Base-by-base conservation (phyloP, 768 basidiomycete genomes). In the Epithele typhae region DNA sequence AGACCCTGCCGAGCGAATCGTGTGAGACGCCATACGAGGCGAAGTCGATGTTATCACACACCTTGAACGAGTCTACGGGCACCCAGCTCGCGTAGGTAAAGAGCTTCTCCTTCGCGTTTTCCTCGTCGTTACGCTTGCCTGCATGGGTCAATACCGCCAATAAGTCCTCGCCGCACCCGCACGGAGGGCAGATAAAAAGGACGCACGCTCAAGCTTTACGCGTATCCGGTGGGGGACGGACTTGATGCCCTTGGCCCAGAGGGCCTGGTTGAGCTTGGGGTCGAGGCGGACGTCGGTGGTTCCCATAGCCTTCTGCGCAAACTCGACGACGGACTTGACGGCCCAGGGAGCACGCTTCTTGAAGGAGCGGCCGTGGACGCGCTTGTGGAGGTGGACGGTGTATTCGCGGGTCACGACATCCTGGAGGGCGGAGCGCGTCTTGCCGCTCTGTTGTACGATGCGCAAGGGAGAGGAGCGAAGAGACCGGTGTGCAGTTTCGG, bases 121-220 rank as follows among this genome's bases (percentile, higher is more conserved):
- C 95, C 59, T 97, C 94, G 70, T 99, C 95, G 69, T 98, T 98
- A 62, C 96, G 89, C 76, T 94, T 95, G 61, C 95, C 89, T 93
- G 59, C 2, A 61, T 36, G 8, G 9, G 17, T n/a, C 35, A 36
- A 36, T n/a, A n/a, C 27, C 27, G 8, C 14, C 27, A 30, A 30
- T 30, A 7, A 30, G 27, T 14, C 27, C 14, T 30, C 27, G 8
- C 27, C 14, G 27, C 14, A 7, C 27, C 27, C 35, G 17, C 35
- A 19, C 35, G 35, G 9, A 19, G 17, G n/a, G 35, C n/a, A 19
- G 36, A 24, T n/a, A 34, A 37, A 11, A 23, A 27, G n/a, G 22
- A 80, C 84, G 62, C 67, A 92, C 91, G 85, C 78, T 96, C 93
- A 49, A 98, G 86, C 68, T 91, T 87, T 40, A 99, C 84, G 48